These are phyloP conservation scores for Zymoseptoria brevis DNA, from an alignment of 2,329 filamentous ascomycete genomes.

Conservation along the genomic window DNA sequence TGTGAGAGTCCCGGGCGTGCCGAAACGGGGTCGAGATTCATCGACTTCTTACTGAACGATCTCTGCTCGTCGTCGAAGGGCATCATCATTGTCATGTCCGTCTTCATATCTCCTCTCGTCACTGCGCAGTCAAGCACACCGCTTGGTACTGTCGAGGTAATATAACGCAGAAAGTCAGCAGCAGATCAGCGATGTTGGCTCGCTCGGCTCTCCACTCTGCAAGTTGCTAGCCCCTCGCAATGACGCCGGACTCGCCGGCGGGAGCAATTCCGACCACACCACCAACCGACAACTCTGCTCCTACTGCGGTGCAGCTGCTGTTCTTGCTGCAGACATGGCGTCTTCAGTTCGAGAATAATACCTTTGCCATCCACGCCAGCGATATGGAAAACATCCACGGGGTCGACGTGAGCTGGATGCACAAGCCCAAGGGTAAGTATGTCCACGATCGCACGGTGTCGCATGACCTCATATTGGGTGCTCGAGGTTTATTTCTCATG, in stretches of 20 bases:
- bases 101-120: not conserved
- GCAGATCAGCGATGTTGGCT: not conserved
- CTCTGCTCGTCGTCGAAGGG: not conserved
- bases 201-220: not conserved
- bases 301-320: not conserved
- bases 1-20: not conserved
- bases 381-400: slow-evolving; percentile 19
- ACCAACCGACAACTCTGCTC: not conserved
- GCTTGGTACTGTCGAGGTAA: not conserved
- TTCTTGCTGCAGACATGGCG: slow-evolving; percentile 8
- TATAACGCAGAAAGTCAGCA: not conserved
- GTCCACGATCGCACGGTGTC: not conserved
- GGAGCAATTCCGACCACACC: not conserved
- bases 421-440: slow-evolving; percentile 12
- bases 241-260: not conserved
- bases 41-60: not conserved
- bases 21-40: not conserved
- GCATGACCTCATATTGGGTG: slow-evolving; percentile 3
- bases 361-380: slow-evolving; percentile 5
- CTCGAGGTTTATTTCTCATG: not conserved
- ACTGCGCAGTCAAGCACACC: not conserved
- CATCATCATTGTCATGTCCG: not conserved
- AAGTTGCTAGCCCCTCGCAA: not conserved
- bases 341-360: slow-evolving; percentile 9
- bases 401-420: slow-evolving; percentile 18